Percentiles rank a stretch among this genome's conserved stretches.
Evolutionary conservation across 176 grass and related monocot genomes (phyloP).

Genomic region (Luzula sylvatica): DNA sequence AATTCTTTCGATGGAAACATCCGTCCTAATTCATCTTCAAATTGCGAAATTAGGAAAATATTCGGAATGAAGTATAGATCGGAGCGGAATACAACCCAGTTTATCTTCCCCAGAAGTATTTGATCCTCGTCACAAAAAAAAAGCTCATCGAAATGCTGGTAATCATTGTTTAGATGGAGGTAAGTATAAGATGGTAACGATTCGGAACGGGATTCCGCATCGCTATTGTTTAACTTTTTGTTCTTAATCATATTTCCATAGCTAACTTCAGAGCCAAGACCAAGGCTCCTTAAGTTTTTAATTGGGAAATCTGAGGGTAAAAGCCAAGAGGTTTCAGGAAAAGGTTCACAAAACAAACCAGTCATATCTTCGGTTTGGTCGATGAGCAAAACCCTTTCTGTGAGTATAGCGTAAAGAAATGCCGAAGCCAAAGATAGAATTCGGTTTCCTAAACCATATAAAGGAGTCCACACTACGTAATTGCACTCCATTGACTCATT

Average conservation of each 20-base stretch:
- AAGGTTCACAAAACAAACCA: slow-evolving; percentile 54
- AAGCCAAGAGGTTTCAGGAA: slow-evolving; percentile 46
- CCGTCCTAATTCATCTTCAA: slow-evolving; percentile 57
- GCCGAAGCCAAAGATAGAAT: slow-evolving; percentile 47
- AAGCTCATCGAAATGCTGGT: slow-evolving; percentile 29
- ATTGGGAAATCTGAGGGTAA: slow-evolving; percentile 28
- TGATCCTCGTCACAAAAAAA: slow-evolving; percentile 73
- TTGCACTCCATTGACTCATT: slow-evolving; percentile 40
- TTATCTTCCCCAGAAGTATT: slow-evolving; percentile 30
- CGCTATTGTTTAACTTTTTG: slow-evolving; percentile 17
- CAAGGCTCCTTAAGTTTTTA: slow-evolving; percentile 25
- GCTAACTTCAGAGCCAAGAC: slow-evolving; percentile 30
- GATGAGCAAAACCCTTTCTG: slow-evolving; percentile 38
- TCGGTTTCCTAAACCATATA: slow-evolving; percentile 35
- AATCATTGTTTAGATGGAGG: slow-evolving; percentile 48
- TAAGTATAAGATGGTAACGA: slow-evolving; percentile 42
- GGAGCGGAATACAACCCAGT: slow-evolving; percentile 60
- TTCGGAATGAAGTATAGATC: slow-evolving; percentile 54
- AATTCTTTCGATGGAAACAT: slow-evolving; percentile 58
- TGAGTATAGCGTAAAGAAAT: slow-evolving; percentile 60
- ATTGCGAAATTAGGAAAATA: slow-evolving; percentile 52
- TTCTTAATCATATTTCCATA: slow-evolving; percentile 26
- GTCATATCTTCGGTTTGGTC: slow-evolving; percentile 31
- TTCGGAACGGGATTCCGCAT: slow-evolving; percentile 4
- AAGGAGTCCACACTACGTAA: slow-evolving; percentile 50